Evolutionary conservation across 306 rosid species (phyloP).

Genomic region (Vicia villosa): DNA sequence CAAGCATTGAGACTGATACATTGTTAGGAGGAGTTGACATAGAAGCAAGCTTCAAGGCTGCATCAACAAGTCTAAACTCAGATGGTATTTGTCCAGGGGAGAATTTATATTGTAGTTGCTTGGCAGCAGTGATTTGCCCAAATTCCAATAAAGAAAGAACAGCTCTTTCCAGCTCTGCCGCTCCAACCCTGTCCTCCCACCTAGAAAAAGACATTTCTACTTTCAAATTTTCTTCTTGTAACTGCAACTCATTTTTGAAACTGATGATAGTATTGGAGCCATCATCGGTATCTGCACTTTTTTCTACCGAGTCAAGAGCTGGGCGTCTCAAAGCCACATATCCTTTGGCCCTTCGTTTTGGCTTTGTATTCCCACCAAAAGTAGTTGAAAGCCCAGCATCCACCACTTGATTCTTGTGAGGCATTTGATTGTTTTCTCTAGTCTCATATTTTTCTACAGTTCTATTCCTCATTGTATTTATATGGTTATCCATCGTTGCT

Average conservation of each 20-base stretch:
- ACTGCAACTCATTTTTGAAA: conserved; percentile 59
- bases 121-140: conserved; percentile 92
- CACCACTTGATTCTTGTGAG: conserved; percentile 60
- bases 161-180: conserved; percentile 87
- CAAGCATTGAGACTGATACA: conserved; percentile 64
- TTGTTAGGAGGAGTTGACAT: conserved; percentile 62
- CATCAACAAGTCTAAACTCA: conserved; percentile 82
- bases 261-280: conserved; percentile 48
- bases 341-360: conserved; percentile 86
- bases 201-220: conserved; percentile 79
- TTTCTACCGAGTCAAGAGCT: conserved; percentile 61
- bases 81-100: conserved; percentile 80
- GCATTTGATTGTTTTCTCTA: conserved; percentile 60
- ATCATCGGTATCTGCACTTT: conserved; percentile 66
- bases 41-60: conserved; percentile 81
- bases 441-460: conserved; percentile 66
- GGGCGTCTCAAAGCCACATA: conserved; percentile 62
- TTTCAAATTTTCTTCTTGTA: conserved; percentile 68
- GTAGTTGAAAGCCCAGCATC: conserved; percentile 62
- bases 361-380: conserved; percentile 68
- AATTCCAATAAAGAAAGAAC: conserved; percentile 93
- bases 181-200: conserved; percentile 97
- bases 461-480: conserved; percentile 58
- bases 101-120: conserved; percentile 89
- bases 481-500: conserved; percentile 90